Conservation (phyloP, 2,329 filamentous ascomycete genomes). For the Xylariaceae sp. region DNA sequence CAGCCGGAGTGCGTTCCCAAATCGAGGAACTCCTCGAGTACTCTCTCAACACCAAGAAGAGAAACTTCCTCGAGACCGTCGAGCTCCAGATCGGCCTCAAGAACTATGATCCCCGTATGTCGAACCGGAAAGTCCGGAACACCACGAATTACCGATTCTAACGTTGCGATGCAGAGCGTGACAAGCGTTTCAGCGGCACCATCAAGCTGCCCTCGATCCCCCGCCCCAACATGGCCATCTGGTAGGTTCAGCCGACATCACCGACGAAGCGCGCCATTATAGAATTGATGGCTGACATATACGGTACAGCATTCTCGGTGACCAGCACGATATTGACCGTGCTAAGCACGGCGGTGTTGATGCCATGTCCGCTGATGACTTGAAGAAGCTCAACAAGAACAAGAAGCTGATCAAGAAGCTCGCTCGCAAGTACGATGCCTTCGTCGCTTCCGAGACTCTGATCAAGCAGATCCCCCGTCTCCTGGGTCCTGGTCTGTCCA, state of each 20-base stretch:
- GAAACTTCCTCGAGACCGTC: constrained; percentile 95
- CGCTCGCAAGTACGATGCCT: constrained; percentile 99
- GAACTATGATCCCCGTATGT: constrained; percentile 81
- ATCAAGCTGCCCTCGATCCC: constrained; percentile 90
- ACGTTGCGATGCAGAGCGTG: constrained; percentile 59
- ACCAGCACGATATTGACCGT: constrained; percentile 97
- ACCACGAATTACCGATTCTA: constrained; percentile 1
- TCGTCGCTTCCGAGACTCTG: constrained; percentile 91
- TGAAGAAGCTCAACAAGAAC: constrained; percentile 99
- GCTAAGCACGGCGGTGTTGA: constrained; percentile 98
- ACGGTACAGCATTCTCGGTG: constrained; percentile 49
- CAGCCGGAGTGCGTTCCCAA: constrained; percentile 45
- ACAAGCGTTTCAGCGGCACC: constrained; percentile 99
- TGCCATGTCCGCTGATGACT: constrained; percentile 95
- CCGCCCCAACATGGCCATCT: constrained; percentile 56
- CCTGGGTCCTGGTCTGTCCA: constrained; percentile 95
- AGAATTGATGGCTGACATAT: neutral
- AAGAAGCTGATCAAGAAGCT: constrained; percentile 99
- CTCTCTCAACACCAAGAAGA: constrained; percentile 92
- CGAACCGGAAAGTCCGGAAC: neutral
- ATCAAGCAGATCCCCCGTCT: constrained; percentile 99
- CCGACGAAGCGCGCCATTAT: neutral
- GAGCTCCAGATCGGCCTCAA: constrained; percentile 85
- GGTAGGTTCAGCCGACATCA: constrained; percentile 3
- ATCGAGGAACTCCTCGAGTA: constrained; percentile 92